A percentile compares a stretch with the other conserved stretches of the same genome.
phyloP scores from a whole-genome alignment of 2,329 filamentous ascomycete species.

The Hymenoscyphus linearis region DNA sequence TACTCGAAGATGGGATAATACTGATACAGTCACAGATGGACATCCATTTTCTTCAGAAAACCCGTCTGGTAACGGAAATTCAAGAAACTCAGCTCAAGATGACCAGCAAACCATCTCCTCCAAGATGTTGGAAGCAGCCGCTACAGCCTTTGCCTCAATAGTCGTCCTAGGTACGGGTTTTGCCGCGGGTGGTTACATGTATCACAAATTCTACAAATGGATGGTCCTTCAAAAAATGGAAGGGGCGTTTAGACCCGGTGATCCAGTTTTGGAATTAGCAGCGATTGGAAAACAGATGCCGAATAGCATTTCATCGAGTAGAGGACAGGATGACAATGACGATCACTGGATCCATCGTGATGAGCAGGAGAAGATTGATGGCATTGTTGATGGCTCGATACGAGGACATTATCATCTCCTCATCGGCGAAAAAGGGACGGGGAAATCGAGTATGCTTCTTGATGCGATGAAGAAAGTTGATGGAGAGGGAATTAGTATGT shows the following conservation, averaged over 20 bases:
- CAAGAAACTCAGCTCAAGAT: constrained; percentile 13
- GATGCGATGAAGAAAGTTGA: constrained; percentile 92
- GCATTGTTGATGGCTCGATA: constrained; percentile 69
- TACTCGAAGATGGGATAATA: not conserved
- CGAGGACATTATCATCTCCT: constrained; percentile 86
- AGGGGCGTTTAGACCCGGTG: constrained; percentile 84
- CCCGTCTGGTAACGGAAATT: not conserved
- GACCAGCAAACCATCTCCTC: constrained; percentile 21
- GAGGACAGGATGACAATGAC: constrained; percentile 29
- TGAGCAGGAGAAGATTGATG: constrained; percentile 76
- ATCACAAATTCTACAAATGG: constrained; percentile 83
- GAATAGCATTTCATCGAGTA: constrained; percentile 32
- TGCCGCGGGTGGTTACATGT: constrained; percentile 64
- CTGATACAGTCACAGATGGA: not conserved
- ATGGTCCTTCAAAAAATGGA: constrained; percentile 89
- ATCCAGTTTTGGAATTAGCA: constrained; percentile 80
- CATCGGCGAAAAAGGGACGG: constrained; percentile 91
- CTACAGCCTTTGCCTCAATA: constrained; percentile 71
- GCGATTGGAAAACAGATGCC: constrained; percentile 56
- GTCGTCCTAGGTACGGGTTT: constrained; percentile 63
- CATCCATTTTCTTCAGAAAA: not conserved
- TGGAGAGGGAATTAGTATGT: constrained; percentile 86
- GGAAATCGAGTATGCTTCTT: constrained; percentile 94
- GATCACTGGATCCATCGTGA: constrained; percentile 77
- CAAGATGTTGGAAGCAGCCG: constrained; percentile 70